A percentile compares a stretch with the other conserved stretches of the same genome.
Evolutionary conservation across 441 rosid species (phyloP).

Genomic region (Erodium chrysanthum): DNA sequence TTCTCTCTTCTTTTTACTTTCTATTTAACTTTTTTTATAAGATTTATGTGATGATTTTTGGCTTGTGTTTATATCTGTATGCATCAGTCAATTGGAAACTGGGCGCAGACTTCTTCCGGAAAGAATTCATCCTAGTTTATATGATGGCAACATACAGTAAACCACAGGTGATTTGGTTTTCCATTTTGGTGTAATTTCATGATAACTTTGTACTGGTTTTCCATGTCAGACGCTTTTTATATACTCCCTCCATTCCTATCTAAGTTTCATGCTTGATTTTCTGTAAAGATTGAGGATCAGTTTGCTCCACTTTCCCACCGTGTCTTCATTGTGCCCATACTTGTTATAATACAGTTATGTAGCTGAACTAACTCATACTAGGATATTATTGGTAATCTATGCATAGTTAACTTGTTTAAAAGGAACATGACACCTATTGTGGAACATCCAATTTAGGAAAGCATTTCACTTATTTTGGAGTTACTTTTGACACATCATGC

Average conservation of each 20-base stretch:
- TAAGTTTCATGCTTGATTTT: no score
- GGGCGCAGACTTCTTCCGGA: slow-evolving; percentile 39
- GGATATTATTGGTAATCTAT: no score
- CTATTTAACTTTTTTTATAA: neutral
- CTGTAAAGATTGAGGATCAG: no score
- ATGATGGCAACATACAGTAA: slow-evolving; percentile 66
- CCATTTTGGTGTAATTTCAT: neutral
- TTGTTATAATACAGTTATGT: no score
- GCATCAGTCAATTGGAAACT: slow-evolving; percentile 47
- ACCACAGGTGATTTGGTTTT: slow-evolving; percentile 43
- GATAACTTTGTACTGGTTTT: neutral
- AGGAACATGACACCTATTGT: no score
- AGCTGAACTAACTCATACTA: no score
- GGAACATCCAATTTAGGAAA: no score
- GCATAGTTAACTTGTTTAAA: no score
- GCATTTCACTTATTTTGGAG: neutral
- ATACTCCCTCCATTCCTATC: no score
- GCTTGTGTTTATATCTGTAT: slow-evolving; percentile 12
- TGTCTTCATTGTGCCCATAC: no score
- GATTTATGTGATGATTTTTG: neutral
- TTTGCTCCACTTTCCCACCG: no score
- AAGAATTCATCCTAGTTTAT: slow-evolving; percentile 49
- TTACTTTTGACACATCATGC: neutral
- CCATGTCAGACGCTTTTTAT: neutral
- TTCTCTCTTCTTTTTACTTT: neutral